Evolutionary conservation across 768 basidiomycete species (phyloP).

Genomic region (Tricholoma furcatifolium): DNA sequence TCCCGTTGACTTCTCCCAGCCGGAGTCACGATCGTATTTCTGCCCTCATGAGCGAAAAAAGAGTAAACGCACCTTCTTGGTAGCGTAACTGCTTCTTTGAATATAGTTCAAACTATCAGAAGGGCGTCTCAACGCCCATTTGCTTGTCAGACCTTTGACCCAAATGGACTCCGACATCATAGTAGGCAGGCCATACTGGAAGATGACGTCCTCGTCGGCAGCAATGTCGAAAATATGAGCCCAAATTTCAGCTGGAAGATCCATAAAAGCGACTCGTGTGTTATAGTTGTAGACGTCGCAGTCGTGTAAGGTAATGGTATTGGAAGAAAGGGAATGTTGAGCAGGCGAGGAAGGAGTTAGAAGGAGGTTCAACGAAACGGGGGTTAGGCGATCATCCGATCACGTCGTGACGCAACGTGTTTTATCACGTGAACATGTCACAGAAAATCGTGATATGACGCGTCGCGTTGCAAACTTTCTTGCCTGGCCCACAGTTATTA

Average conservation of each 20-base stretch:
- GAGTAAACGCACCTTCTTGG: slow-evolving; percentile 54
- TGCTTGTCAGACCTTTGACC: slow-evolving; percentile 47
- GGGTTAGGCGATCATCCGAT: slow-evolving; percentile 1
- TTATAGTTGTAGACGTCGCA: background rate
- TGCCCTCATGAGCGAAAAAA: background rate
- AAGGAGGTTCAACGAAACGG: background rate
- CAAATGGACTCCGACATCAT: slow-evolving; percentile 65
- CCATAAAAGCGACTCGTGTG: slow-evolving; percentile 11
- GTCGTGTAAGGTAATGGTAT: background rate
- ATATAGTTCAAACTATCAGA: slow-evolving; percentile 55
- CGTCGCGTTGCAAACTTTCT: too few species aligned
- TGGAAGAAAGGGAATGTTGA: slow-evolving; percentile 1
- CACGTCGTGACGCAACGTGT: background rate
- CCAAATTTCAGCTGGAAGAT: slow-evolving; percentile 71
- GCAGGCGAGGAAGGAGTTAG: background rate
- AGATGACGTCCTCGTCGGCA: slow-evolving; percentile 67
- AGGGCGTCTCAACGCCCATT: slow-evolving; percentile 62
- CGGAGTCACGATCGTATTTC: too few species aligned
- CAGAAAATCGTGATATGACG: background rate
- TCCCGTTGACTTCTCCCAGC: background rate
- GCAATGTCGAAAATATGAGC: slow-evolving; percentile 69
- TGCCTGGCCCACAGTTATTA: too few species aligned
- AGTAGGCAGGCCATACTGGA: slow-evolving; percentile 59
- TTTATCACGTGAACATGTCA: background rate
- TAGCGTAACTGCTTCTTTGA: slow-evolving; percentile 60